Evolutionary conservation across 2,329 filamentous ascomycete genomes (phyloP), one percentile per base, ranked within the genome.

Genomic region (Aschersonia sp.): DNA sequence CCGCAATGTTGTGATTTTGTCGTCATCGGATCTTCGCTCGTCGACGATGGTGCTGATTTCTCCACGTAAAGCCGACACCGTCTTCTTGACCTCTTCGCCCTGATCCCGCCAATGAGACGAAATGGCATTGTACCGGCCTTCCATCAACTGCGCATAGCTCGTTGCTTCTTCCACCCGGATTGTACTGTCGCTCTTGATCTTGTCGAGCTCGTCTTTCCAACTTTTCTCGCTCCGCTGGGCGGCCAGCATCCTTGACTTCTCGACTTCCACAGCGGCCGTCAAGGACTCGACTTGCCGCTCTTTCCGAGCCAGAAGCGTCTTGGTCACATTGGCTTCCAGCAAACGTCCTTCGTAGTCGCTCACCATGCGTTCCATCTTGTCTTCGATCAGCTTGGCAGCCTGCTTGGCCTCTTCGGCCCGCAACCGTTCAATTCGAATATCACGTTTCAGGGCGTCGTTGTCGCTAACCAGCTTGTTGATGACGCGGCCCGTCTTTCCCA

Each of bases 381-480:
- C 81, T 58, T 85, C 80, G 44, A 83, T 68, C 53, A 85, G 71
- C 51, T 77, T 78, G 9, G 82, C 75, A 4, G 77, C 74, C 59
- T 84, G 78, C 55, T 78, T 78, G n/a, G 82, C 74, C 57, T 89
- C 85, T 50, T 88, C 83, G 43, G 82, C 74, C 44, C 74, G 74
- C 48, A 83, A 61, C 28, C 72, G 70, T 62, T 85, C 81, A 49
- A 83, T 76, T 56, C 82, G 72, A 49, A 85, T 70, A 53, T 91
- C 85, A 47, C 85, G 76, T 56, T 85, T 85, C 44, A 91, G 70
- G 41, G 80, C 75, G 58, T 91, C 85, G 55, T 89, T 89, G 59
- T 91, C 85, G 47, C 82, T 81, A 59, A 88, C 85, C 47, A 92
- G 74, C 58, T 80, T 79, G 65, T 92, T 87, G 62, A 92, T 91